Evolutionary conservation across 805 yeast species (phyloP).

Genomic region (Hanseniaspora clermontiae): DNA sequence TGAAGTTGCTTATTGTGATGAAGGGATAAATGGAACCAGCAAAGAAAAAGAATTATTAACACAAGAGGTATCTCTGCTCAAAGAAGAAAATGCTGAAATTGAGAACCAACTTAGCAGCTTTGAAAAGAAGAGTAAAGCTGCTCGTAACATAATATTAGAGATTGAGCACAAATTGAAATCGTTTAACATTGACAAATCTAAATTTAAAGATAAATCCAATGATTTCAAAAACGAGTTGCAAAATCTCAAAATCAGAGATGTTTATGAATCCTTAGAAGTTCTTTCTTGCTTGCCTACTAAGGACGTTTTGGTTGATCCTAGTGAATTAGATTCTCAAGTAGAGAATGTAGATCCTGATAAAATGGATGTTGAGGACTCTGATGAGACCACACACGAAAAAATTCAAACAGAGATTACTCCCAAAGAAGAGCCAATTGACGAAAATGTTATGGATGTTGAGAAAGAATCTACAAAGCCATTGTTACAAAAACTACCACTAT

Average conservation of each 20-base stretch:
- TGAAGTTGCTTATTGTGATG: background rate
- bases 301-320: background rate
- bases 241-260: conserved; percentile 8
- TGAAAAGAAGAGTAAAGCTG: background rate
- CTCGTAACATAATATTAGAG: background rate
- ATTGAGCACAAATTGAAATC: background rate
- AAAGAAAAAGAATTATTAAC: conserved; percentile 3
- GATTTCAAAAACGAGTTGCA: background rate
- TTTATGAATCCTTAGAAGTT: conserved; percentile 1
- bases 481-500: conserved; percentile 14
- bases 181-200: background rate
- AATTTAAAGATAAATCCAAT: background rate
- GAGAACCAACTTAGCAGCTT: too few species aligned
- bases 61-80: background rate
- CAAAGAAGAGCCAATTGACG: conserved; percentile 6
- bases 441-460: conserved; percentile 24
- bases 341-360: background rate
- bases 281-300: background rate
- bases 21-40: conserved; percentile 24
- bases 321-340: background rate
- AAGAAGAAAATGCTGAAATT: background rate
- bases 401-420: background rate
- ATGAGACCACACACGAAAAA: background rate
- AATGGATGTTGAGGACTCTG: background rate
- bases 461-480: conserved; percentile 19